Conservation (phyloP, 2,329 filamentous ascomycete genomes). For the Cladophialophora bantiana region DNA sequence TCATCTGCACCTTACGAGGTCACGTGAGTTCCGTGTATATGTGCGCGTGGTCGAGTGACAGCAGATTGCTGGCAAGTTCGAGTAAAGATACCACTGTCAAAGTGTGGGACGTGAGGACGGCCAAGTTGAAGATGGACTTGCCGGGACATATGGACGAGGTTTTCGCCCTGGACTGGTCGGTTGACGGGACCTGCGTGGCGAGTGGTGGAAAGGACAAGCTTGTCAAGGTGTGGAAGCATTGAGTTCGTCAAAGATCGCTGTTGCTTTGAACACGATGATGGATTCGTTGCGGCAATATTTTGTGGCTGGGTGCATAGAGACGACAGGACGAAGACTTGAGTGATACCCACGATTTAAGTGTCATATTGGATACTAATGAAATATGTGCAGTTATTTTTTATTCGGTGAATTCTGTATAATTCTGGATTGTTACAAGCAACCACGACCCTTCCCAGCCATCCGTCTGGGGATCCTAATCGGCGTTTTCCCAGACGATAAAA, state of each 20-base stretch:
- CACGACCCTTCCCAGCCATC: conserved; percentile 15
- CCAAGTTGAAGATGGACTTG: conserved; percentile 81
- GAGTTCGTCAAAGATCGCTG: neutral
- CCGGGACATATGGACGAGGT: conserved; percentile 93
- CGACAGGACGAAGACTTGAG: neutral
- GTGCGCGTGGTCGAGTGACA: conserved; percentile 90
- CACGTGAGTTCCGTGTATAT: conserved; percentile 94
- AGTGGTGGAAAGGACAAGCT: conserved; percentile 93
- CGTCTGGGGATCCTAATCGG: conserved; percentile 3
- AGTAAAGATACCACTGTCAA: conserved; percentile 94
- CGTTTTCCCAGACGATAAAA: neutral
- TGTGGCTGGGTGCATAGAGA: neutral
- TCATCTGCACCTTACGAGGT: conserved; percentile 84
- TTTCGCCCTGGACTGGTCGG: conserved; percentile 93
- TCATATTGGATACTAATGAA: conserved; percentile 12
- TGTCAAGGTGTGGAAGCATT: conserved; percentile 71
- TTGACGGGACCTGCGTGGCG: conserved; percentile 84
- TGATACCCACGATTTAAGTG: conserved; percentile 6
- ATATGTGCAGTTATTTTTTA: conserved; percentile 27
- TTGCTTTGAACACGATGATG: neutral
- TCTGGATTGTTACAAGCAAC: conserved; percentile 35
- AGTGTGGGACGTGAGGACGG: conserved; percentile 88
- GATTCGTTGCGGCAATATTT: neutral
- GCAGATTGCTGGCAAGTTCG: conserved; percentile 82
- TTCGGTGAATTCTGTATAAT: conserved; percentile 26